Evolutionary conservation across 495 filamentous ascomycete species (phyloP), one percentile per base, ranked within the genome.

Genomic region (Thozetella sp.): DNA sequence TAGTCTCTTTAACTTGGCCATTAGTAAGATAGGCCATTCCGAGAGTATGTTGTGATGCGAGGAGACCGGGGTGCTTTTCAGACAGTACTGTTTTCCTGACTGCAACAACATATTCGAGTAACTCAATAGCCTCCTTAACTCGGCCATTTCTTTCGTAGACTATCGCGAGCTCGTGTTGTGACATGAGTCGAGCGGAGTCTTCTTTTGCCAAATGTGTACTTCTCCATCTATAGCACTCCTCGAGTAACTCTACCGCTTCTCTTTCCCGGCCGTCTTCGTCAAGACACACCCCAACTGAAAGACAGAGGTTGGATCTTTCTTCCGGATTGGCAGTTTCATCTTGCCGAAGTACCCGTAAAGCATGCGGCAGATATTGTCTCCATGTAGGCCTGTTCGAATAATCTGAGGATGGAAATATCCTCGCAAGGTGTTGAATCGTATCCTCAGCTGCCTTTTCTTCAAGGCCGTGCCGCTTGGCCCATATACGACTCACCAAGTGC

Each of bases 401-500:
- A 24, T 52, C 50, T 10, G 9, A 50, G 22, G 11, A n/a, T n/a
- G 45, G 45, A 22, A 52, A 52, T 22, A 52, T 52, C 12, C 9
- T 24, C 24, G 22, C 2, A 22, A 52, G 2, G 17, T 52, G 50
- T 24, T 24, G 13, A 52, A 52, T 52, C 19, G 22, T 52, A 12
- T 2, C 24, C 4, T 25, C 19, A 12, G 20, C 25, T 24, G 22
- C 25, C 19, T 52, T 22, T 15, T 37, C 30, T 37, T 6, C 30
- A 15, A 45, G 24, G 2, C 15, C 54, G 3, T 57, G 25, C 34
- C 13, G 50, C 23, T 61, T 25, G 10, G 69, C 59, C 74, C 74
- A 78, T n/a, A 68, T 66, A 13, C 65, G 66, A 25, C 67, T 72
- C 25, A 72, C 68, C 22, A 79, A 51, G 54, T 78, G 76, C 3